Base-by-base conservation (phyloP, 2,329 filamentous ascomycete species). In the Diplodia seriata region DNA sequence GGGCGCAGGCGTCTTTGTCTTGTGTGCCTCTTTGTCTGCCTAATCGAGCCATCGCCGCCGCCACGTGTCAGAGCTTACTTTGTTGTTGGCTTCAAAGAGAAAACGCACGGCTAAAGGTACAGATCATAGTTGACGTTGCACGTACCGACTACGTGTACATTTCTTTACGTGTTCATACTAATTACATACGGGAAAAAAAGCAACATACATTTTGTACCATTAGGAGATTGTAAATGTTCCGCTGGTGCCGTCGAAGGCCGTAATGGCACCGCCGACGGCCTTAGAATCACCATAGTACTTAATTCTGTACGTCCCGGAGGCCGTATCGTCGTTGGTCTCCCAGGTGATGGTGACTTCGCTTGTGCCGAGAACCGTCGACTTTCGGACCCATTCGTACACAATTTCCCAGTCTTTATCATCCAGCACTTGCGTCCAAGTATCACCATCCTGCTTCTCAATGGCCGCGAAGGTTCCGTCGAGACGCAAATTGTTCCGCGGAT, bases 231-330 rank as follows among this genome's bases (percentile, higher is more conserved):
- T 54, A 26, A 68, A 68, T 3, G 31, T 33, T 14, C 56, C 56
- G 38, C 66, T 91, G 9, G 83, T 83, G 0, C 91, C 92, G 71
- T 91, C 87, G 81, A 97, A 95, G 3, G 85, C 77, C 49, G 81
- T 86, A 49, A 95, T 88, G 0, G 74, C 79, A 0, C 90, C 89
- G 1, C 84, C 86, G 33, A 86, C 75, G 12, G 89, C 72, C 85
- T 94, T 97, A 2, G 87, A 83, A 79, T 97, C 93, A 0, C 94
- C 94, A 79, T 89, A 94, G 76, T 97, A 98, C 80, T 84, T 87
- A 55, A 97, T 79, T 29, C 93, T 83, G 79, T 97, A 98, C 57
- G 85, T 87, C 0, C 94, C 94, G 0, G 78, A 76, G 69, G 70
- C 79, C 70, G 69, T 62, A 1, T 84, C 81, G 23, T 84, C 85